Conservation (phyloP, 2,329 filamentous ascomycete genomes). For the Helotiales sp. region DNA sequence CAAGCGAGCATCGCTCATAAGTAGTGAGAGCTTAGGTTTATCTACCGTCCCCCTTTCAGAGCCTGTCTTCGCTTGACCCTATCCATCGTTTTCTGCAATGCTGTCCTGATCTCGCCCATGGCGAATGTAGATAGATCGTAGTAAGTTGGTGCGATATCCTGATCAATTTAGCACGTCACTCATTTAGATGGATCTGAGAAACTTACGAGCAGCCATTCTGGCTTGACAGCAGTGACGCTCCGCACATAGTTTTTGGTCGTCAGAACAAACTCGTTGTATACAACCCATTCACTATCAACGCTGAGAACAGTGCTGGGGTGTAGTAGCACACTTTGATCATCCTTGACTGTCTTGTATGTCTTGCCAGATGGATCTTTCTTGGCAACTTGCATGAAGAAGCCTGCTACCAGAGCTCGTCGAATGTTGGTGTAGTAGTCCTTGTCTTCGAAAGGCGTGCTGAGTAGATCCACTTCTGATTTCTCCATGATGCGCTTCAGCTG, state of each 20-base stretch:
- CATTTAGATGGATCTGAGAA: neutral
- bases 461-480: slow-evolving; percentile 77
- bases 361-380: slow-evolving; percentile 89
- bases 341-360: slow-evolving; percentile 93
- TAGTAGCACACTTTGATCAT: slow-evolving; percentile 88
- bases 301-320: slow-evolving; percentile 90
- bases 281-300: slow-evolving; percentile 90
- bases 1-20: too few species aligned
- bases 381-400: slow-evolving; percentile 99
- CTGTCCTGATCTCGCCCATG: slow-evolving; percentile 81
- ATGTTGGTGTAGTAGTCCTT: slow-evolving; percentile 99
- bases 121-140: slow-evolving; percentile 83
- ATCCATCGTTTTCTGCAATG: slow-evolving; percentile 56
- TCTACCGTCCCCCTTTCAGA: slow-evolving; percentile 30
- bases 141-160: slow-evolving; percentile 93
- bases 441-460: slow-evolving; percentile 88
- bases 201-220: slow-evolving; percentile 86
- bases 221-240: slow-evolving; percentile 86
- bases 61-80: slow-evolving; percentile 56
- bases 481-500: slow-evolving; percentile 98
- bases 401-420: slow-evolving; percentile 83
- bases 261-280: slow-evolving; percentile 98
- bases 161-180: slow-evolving; percentile 63
- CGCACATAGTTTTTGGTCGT: slow-evolving; percentile 98
- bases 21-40: too few species aligned